phyloP scores from a whole-genome alignment of 1,284 basidiomycete species.

The Chondrostereum purpureum region DNA sequence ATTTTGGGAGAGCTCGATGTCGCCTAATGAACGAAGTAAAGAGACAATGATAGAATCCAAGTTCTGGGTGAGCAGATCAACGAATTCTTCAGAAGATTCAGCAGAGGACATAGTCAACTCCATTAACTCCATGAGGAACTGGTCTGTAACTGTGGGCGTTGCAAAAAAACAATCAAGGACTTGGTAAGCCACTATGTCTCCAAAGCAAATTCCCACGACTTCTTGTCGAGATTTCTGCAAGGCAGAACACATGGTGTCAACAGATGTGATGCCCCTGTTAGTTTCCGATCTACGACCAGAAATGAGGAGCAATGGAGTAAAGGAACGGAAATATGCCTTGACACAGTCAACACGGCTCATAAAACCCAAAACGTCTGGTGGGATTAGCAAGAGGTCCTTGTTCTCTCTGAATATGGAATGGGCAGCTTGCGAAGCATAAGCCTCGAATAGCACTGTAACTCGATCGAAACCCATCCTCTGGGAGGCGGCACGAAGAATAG shows the following conservation, averaged over 20 bases:
- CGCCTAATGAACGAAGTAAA: constrained; percentile 47
- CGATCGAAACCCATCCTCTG: constrained; percentile 61
- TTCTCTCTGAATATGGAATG: constrained; percentile 47
- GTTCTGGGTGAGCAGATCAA: constrained; percentile 33
- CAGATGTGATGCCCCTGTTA: too few species aligned
- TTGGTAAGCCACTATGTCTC: constrained; percentile 63
- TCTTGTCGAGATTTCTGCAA: constrained; percentile 37
- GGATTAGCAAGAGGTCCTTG: constrained; percentile 59
- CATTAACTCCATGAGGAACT: constrained; percentile 32
- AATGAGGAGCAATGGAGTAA: constrained; percentile 56
- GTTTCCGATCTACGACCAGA: constrained; percentile 25
- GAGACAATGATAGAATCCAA: constrained; percentile 50
- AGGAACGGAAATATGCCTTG: constrained; percentile 51
- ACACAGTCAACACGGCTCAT: constrained; percentile 53
- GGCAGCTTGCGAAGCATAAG: constrained; percentile 76
- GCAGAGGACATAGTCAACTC: constrained; percentile 22
- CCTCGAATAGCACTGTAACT: constrained; percentile 67
- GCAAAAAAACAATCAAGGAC: constrained; percentile 43
- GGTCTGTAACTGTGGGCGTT: constrained; percentile 15
- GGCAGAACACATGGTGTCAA: constrained; percentile 30
- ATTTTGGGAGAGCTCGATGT: background rate
- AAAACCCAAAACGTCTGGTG: constrained; percentile 70
- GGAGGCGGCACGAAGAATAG: constrained; percentile 59
- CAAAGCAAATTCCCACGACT: constrained; percentile 61
- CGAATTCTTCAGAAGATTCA: constrained; percentile 28